Base-by-base conservation (phyloP, 2,329 filamentous ascomycete species). In the Colletotrichum sp. region DNA sequence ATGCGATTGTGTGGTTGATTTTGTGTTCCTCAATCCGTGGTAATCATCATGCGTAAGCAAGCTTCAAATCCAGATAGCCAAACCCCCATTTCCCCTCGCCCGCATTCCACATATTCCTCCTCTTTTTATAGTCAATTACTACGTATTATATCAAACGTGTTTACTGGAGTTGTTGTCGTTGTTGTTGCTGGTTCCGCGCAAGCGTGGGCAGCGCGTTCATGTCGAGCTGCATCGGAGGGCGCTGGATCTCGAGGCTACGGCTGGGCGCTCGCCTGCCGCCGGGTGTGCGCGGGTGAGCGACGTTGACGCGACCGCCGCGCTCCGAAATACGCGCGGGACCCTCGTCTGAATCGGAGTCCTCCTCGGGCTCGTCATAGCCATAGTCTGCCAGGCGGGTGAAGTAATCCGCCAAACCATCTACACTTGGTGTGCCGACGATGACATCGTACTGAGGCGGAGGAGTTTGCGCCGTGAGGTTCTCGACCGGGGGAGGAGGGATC, bases 361-460 rank as follows among this genome's bases (percentile, higher is more conserved):
- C 85, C 2, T 84, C 84, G 8, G 78, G 79, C 18, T 82, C 83
- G 15, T 83, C 81, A 24, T 86, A 86, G 4, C 95, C 93, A 72
- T 95, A 94, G 78, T 95, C 91, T 1, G 94, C 94, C 52, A 98
- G 86, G 1, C 96, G 92, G 0, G 93, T 89, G 82, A 98, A 98
- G 84, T 98, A 98, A 81, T 98, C 96, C 2, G 95, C 94, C 63
- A 98, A 84, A 0, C 93, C 85, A 86, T 96, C 84, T 83, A 95
- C 88, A 85, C 92, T 89, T 28, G 91, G 87, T 76, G 90, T 91
- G 18, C 93, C 94, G 2, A 97, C 92, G 49, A 98, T 94, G 5
- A 90, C 89, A 75, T 96, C 95, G 82, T 98, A 98, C 73, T 94
- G 92, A 1, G 96, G 96, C 9, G 96, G 96, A 2, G 96, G 96